phyloP scores from a whole-genome alignment of 2,329 filamentous ascomycete species.

The Beauveria australis region DNA sequence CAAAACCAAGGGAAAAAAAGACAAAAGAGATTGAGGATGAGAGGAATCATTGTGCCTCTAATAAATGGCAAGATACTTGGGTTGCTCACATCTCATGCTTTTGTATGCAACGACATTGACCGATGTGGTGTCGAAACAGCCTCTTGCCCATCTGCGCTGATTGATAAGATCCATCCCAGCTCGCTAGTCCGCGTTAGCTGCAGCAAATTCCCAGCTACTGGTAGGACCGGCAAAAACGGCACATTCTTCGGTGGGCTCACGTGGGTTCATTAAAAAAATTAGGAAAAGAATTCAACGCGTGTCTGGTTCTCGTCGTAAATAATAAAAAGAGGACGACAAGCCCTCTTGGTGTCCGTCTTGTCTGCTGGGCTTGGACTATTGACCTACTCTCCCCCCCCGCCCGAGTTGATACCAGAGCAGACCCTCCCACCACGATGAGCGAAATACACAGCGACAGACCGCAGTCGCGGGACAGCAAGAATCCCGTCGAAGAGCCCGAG shows the following conservation, averaged over 20 bases:
- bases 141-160: neutral
- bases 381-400: neutral
- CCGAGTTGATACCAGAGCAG: neutral
- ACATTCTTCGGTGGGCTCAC: neutral
- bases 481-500: constrained; percentile 3
- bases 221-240: neutral
- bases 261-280: neutral
- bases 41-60: too few relatives aligned
- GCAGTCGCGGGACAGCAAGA: neutral
- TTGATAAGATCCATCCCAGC: constrained; percentile 9
- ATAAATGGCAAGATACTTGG: too few relatives aligned
- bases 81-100: too few relatives aligned
- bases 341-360: neutral
- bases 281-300: neutral
- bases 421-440: neutral
- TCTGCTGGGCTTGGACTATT: neutral
- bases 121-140: too few relatives aligned
- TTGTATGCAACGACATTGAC: too few relatives aligned
- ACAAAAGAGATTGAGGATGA: too few relatives aligned
- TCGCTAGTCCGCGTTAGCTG: neutral
- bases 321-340: neutral
- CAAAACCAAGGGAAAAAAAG: too few relatives aligned
- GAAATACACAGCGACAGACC: neutral
- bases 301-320: neutral
- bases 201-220: neutral